A percentile compares a stretch with the other conserved stretches of the same genome.
These are phyloP conservation scores for Metschnikowia orientalis DNA, from an alignment of 805 yeast genomes.

Conservation along the genomic window DNA sequence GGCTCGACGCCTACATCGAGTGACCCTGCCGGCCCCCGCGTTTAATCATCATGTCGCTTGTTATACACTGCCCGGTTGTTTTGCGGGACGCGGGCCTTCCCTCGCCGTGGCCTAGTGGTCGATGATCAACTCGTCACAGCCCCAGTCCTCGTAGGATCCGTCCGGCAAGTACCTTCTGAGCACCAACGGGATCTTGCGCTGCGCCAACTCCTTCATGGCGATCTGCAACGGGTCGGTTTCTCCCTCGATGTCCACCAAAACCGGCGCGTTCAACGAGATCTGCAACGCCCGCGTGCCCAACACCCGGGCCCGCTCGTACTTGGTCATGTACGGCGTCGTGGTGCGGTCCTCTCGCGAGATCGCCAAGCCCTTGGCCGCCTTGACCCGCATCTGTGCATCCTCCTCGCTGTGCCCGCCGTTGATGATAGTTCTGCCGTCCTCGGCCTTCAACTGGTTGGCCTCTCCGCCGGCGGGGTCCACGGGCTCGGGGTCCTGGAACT, in stretches of 20 bases:
- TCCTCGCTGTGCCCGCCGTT: slow-evolving; percentile 66
- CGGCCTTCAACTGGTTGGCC: slow-evolving; percentile 48
- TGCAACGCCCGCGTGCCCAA: slow-evolving; percentile 97
- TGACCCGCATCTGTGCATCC: slow-evolving; percentile 46
- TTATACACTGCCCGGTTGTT: too few relatives aligned
- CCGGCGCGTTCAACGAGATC: slow-evolving; percentile 98
- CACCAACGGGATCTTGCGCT: slow-evolving; percentile 90
- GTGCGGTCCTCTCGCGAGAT: slow-evolving; percentile 84
- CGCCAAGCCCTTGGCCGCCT: slow-evolving; percentile 74
- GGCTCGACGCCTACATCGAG: slow-evolving; percentile 52
- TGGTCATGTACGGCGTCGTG: slow-evolving; percentile 98
- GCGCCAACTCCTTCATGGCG: slow-evolving; percentile 94
- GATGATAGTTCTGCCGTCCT: slow-evolving; percentile 69
- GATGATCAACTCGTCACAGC: slow-evolving; percentile 93
- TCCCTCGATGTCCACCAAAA: slow-evolving; percentile 95
- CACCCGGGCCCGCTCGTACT: slow-evolving; percentile 96
- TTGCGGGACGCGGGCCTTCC: too few relatives aligned
- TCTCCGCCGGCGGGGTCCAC: slow-evolving; percentile 19
- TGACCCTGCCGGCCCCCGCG: slow-evolving; percentile 11
- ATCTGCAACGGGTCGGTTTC: slow-evolving; percentile 98
- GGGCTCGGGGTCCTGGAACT: slow-evolving; percentile 39
- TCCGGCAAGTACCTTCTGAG: slow-evolving; percentile 96
- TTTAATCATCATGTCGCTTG: not conserved
- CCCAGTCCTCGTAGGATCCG: slow-evolving; percentile 97
- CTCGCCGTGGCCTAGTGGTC: slow-evolving; percentile 52